Percentiles rank a stretch among this genome's conserved stretches.
Evolutionary conservation across 257 asterid species (phyloP).

Genomic region (Penstemon davidsonii): DNA sequence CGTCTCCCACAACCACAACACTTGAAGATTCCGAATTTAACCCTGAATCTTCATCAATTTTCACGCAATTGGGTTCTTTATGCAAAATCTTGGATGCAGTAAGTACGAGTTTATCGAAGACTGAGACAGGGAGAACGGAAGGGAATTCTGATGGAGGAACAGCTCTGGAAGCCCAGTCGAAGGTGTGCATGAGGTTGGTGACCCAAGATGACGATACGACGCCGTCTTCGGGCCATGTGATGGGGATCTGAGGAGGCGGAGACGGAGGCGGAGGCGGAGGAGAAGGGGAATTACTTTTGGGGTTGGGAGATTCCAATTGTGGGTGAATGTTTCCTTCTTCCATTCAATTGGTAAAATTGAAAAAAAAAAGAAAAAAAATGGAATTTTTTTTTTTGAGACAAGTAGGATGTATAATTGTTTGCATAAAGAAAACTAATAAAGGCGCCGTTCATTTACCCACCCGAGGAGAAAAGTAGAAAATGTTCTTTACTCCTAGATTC

Average conservation of each 20-base stretch:
- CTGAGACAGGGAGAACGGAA: constrained; percentile 74
- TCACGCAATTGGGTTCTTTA: constrained; percentile 84
- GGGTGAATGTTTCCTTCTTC: too few relatives aligned
- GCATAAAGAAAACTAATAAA: too few relatives aligned
- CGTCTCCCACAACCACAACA: constrained; percentile 93
- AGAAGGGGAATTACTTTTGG: constrained; percentile 32
- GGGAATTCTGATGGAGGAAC: constrained; percentile 62
- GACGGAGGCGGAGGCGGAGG: constrained; percentile 49
- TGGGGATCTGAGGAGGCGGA: constrained; percentile 70
- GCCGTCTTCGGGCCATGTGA: constrained; percentile 76
- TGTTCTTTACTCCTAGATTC: too few relatives aligned
- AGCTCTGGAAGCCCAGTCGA: constrained; percentile 77
- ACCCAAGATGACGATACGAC: constrained; percentile 61
- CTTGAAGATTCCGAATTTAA: constrained; percentile 38
- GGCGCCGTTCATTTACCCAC: too few relatives aligned
- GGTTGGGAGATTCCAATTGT: too few relatives aligned
- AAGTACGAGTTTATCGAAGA: constrained; percentile 68
- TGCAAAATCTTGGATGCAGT: constrained; percentile 84
- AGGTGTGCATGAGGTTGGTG: constrained; percentile 59
- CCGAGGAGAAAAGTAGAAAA: too few relatives aligned
- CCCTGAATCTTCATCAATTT: constrained; percentile 50
- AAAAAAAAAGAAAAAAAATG: too few relatives aligned
- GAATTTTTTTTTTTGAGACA: too few relatives aligned
- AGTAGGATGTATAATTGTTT: too few relatives aligned
- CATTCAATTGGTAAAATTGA: too few relatives aligned